A percentile compares a stretch with the other conserved stretches of the same genome.
Evolutionary conservation across 306 rosid genomes (phyloP).

Genomic region (Vigna reflexopilosa): DNA sequence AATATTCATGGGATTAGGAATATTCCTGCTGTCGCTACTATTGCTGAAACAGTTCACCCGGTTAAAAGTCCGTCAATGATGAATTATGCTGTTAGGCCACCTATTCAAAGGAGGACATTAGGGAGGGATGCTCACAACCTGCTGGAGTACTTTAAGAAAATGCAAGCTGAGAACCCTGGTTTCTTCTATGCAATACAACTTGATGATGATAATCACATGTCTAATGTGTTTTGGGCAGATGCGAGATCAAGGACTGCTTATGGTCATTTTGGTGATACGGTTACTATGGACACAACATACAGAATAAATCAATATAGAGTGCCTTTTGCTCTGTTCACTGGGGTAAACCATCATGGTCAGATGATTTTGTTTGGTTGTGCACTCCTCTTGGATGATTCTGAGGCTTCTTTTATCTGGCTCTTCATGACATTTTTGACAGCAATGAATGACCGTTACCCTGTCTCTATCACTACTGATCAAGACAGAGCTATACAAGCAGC

Average conservation of each 20-base stretch:
- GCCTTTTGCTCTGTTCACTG: slow-evolving; percentile 87
- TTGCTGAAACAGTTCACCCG: slow-evolving; percentile 53
- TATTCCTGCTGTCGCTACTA: slow-evolving; percentile 47
- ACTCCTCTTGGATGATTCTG: slow-evolving; percentile 87
- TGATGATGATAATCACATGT: slow-evolving; percentile 85
- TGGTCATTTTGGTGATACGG: slow-evolving; percentile 83
- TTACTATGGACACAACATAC: slow-evolving; percentile 78
- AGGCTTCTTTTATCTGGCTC: slow-evolving; percentile 87
- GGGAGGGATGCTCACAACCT: slow-evolving; percentile 91
- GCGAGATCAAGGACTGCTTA: slow-evolving; percentile 90
- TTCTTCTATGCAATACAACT: slow-evolving; percentile 93
- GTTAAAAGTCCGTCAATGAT: slow-evolving; percentile 53
- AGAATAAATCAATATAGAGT: slow-evolving; percentile 76
- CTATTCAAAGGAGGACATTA: slow-evolving; percentile 63
- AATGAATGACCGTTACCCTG: slow-evolving; percentile 80
- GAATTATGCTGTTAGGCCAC: slow-evolving; percentile 57
- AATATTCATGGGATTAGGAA: slow-evolving; percentile 59
- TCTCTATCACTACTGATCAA: slow-evolving; percentile 86
- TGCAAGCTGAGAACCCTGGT: slow-evolving; percentile 95
- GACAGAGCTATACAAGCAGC: slow-evolving; percentile 81
- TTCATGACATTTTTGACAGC: slow-evolving; percentile 87
- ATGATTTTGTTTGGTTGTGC: slow-evolving; percentile 89
- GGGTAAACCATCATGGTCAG: slow-evolving; percentile 94
- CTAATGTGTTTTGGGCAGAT: slow-evolving; percentile 91
- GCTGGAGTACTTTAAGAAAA: slow-evolving; percentile 91